These are phyloP conservation scores for Dunaliella sp. DNA, from an alignment of 139 green algal genomes.

Conservation along the genomic window DNA sequence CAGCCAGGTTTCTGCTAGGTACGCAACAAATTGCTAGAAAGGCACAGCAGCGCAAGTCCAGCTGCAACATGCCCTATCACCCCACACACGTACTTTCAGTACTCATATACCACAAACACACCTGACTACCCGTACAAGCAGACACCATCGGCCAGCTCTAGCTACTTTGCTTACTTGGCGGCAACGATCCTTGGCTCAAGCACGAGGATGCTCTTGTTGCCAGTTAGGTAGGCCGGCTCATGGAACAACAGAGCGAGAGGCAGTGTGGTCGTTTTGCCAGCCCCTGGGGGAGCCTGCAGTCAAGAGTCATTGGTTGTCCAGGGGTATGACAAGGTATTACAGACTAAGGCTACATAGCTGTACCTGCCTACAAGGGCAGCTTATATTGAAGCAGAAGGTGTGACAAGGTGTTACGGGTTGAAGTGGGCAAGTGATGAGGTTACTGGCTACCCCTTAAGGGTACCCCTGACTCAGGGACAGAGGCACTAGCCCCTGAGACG, in stretches of 20 bases:
- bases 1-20: too few species aligned
- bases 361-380: neutral
- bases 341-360: too few species aligned
- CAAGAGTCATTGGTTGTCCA: neutral
- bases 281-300: conserved; percentile 60
- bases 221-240: conserved; percentile 38
- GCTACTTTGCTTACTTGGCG: conserved; percentile 44
- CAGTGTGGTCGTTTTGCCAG: conserved; percentile 72
- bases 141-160: too few species aligned
- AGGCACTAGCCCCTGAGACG: too few species aligned
- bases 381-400: neutral
- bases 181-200: conserved; percentile 67
- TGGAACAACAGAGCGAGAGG: conserved; percentile 55
- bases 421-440: neutral
- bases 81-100: too few species aligned
- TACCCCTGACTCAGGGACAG: too few species aligned
- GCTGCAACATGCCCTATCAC: too few species aligned
- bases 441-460: too few species aligned
- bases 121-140: too few species aligned
- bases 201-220: conserved; percentile 33
- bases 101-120: too few species aligned
- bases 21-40: too few species aligned
- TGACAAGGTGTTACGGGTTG: neutral
- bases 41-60: too few species aligned
- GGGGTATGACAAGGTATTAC: neutral